Evolutionary conservation across 2,329 filamentous ascomycete genomes (phyloP), one percentile per base, ranked within the genome.

Genomic region (Fusarium sp.): DNA sequence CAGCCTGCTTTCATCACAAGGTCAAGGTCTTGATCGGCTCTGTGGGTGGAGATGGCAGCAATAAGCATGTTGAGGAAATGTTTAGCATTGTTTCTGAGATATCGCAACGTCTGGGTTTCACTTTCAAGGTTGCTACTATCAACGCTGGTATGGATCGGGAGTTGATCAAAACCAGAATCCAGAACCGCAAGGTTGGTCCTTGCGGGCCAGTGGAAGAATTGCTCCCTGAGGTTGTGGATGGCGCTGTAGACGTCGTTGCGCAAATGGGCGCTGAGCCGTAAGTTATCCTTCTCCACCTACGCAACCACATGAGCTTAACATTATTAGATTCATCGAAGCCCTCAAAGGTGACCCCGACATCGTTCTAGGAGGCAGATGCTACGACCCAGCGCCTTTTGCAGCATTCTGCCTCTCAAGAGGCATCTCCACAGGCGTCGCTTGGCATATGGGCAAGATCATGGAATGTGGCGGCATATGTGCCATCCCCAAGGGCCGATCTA

Each of bases 401-500:
- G 80, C 77, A 4, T 82, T 79, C 56, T 78, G 73, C 23, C 65
- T 80, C 2, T 76, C 74, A 46, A 72, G 73, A 17, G 75, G 76
- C 1, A 55, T 75, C 2, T 41, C 71, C 1, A 62, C 70, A 1
- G 82, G 80, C 0, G 75, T 76, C 0, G 78, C 80, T 32, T 79
- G 75, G 54, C 83, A 86, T 63, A 84, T 86, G 82, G 85, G 85
- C 10, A 86, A 87, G 75, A 82, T 85, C 35, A 79, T 85, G 76
- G 84, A 86, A 66, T 86, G 84, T 39, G 83, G 83, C 2, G 77
- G 80, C 6, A 69, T 78, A 5, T 86, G 83, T 63, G 79, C 82
- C 0, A 71, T 77, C 4, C 84, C 83, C 0, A 86, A 85, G 63
- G 78, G 79, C 0, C 72, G 73, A 1, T 80, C 77, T 6, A 80